These are phyloP conservation scores for Alternaria angustiovoidea DNA, from an alignment of 2,329 filamentous ascomycete species.

Conservation along the genomic window DNA sequence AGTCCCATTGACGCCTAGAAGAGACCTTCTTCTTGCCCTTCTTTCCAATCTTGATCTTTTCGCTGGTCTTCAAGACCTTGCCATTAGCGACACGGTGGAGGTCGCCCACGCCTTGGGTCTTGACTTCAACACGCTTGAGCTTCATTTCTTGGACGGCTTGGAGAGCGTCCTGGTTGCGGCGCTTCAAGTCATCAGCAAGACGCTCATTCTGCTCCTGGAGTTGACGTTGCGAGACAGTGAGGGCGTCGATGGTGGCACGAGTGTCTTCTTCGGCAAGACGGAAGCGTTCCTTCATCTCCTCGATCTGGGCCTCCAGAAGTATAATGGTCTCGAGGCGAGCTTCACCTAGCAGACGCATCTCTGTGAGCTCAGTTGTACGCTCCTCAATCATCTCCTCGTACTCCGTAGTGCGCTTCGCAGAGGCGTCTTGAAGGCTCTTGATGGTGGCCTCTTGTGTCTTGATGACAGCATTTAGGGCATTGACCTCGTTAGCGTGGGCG, in stretches of 20 bases:
- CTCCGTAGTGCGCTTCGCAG: slow-evolving; percentile 32
- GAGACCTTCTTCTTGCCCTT: slow-evolving; percentile 39
- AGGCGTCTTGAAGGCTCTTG: slow-evolving; percentile 38
- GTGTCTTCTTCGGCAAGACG: slow-evolving; percentile 38
- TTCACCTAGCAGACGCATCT: slow-evolving; percentile 46
- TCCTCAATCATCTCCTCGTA: slow-evolving; percentile 37
- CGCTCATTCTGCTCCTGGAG: slow-evolving; percentile 43
- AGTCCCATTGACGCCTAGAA: slow-evolving; percentile 43
- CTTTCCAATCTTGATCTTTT: slow-evolving; percentile 45
- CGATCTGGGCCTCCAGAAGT: slow-evolving; percentile 40
- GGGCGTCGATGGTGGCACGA: slow-evolving; percentile 41
- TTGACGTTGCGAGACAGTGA: slow-evolving; percentile 38
- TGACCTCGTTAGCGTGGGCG: slow-evolving; percentile 39
- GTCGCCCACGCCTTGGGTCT: slow-evolving; percentile 30
- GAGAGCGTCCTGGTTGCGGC: slow-evolving; percentile 40
- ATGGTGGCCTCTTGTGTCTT: slow-evolving; percentile 52
- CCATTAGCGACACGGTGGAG: slow-evolving; percentile 40
- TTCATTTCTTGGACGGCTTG: slow-evolving; percentile 46
- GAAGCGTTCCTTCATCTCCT: slow-evolving; percentile 45
- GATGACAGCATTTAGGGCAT: slow-evolving; percentile 49
- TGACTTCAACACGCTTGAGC: slow-evolving; percentile 42
- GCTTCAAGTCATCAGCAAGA: slow-evolving; percentile 36
- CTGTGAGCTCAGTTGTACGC: slow-evolving; percentile 42
- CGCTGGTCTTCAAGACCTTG: slow-evolving; percentile 41
- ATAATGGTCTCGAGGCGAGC: slow-evolving; percentile 44